These are phyloP conservation scores for Dipteronia dyeriana DNA, from an alignment of 345 rosid genomes.

Conservation along the genomic window DNA sequence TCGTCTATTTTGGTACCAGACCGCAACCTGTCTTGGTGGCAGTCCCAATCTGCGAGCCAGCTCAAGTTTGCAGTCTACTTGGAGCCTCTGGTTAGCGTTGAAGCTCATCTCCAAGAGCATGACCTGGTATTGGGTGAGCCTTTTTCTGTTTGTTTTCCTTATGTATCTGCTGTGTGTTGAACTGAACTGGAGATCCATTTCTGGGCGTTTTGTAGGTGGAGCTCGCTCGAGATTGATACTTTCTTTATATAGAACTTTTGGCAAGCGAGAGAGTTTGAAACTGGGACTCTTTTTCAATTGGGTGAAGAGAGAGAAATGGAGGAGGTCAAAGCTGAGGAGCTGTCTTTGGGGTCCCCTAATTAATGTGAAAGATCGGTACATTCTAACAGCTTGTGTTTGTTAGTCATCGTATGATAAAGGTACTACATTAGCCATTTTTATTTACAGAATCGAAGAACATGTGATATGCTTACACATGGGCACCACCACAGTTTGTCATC, in stretches of 20 bases:
- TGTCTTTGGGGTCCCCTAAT: slow-evolving; percentile 1
- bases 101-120: slow-evolving; percentile 40
- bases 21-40: slow-evolving; percentile 45
- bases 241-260: background rate
- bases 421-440: background rate
- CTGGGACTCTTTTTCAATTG: background rate
- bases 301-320: background rate
- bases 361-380: background rate
- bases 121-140: slow-evolving; percentile 21
- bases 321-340: slow-evolving; percentile 10
- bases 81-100: slow-evolving; percentile 41
- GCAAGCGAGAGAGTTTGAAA: slow-evolving; percentile 11
- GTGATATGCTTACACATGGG: slow-evolving; percentile 8
- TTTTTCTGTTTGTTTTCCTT: slow-evolving; percentile 12
- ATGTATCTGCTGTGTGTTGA: background rate
- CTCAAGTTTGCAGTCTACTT: slow-evolving; percentile 37
- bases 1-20: slow-evolving; percentile 59
- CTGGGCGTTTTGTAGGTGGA: background rate
- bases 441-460: background rate
- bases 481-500: slow-evolving; percentile 8
- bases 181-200: slow-evolving; percentile 12
- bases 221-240: background rate
- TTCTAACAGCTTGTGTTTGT: background rate
- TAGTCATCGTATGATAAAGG: background rate
- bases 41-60: slow-evolving; percentile 43